Conservation (phyloP, 257 asterid genomes). For the Solanum boliviense region DNA sequence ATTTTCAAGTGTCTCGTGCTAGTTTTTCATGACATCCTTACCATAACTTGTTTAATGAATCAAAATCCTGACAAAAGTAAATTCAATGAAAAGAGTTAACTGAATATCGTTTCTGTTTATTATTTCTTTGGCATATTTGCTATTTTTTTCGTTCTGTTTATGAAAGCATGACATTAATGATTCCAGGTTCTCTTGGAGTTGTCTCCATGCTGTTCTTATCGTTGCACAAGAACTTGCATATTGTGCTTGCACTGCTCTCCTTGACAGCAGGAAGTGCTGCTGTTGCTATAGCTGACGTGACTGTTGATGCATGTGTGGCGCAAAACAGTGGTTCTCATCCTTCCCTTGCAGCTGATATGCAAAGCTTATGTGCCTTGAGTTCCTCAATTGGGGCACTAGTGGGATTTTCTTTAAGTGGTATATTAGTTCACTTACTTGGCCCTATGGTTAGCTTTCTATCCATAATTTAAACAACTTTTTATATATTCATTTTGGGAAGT, state of each 20-base stretch:
- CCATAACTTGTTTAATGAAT: background rate
- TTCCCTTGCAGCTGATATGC: slow-evolving; percentile 86
- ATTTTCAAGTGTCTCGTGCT: background rate
- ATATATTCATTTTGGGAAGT: background rate
- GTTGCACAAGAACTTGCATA: slow-evolving; percentile 53
- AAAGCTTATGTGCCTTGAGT: slow-evolving; percentile 86
- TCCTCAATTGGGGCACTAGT: slow-evolving; percentile 74
- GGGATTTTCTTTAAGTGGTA: slow-evolving; percentile 79
- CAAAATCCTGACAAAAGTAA: background rate
- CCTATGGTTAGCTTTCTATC: slow-evolving; percentile 52
- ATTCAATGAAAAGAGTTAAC: background rate
- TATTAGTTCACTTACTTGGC: slow-evolving; percentile 76
- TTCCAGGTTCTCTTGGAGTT: slow-evolving; percentile 66
- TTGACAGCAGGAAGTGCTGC: slow-evolving; percentile 89
- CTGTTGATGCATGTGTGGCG: slow-evolving; percentile 94
- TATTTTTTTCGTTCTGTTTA: background rate
- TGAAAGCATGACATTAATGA: background rate
- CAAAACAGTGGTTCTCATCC: slow-evolving; percentile 74
- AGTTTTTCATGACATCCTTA: background rate
- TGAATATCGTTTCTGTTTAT: background rate
- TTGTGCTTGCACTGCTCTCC: slow-evolving; percentile 55
- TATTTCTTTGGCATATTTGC: background rate
- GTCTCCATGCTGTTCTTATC: slow-evolving; percentile 75
- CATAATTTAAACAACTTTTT: background rate
- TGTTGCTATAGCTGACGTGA: slow-evolving; percentile 95